A percentile compares a stretch with the other conserved stretches of the same genome.
These are phyloP conservation scores for Lolium rigidum DNA, from an alignment of 176 grass and related monocot genomes.

Conservation along the genomic window DNA sequence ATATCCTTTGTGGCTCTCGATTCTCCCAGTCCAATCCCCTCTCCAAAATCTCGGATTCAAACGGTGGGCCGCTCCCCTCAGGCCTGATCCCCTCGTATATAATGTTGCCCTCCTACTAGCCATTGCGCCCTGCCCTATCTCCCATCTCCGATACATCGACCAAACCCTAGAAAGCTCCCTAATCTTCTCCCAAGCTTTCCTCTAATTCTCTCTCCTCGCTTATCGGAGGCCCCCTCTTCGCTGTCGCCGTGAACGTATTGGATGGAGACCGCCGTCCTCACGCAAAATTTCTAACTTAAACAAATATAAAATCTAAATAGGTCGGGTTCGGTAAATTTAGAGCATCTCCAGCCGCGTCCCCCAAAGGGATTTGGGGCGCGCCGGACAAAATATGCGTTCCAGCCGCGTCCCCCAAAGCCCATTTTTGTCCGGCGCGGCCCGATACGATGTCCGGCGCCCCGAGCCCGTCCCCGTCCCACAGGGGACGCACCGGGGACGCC, in stretches of 20 bases:
- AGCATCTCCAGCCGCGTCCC: too few species aligned
- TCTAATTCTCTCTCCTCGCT: neutral
- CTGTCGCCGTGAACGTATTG: neutral
- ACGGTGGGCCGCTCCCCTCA: slow-evolving; percentile 15
- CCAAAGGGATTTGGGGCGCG: too few species aligned
- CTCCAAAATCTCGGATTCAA: slow-evolving; percentile 17
- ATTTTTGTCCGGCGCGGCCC: too few species aligned
- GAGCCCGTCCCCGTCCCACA: too few species aligned
- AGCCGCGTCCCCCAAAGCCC: too few species aligned
- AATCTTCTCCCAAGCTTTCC: neutral
- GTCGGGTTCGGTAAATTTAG: too few species aligned
- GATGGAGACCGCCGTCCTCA: slow-evolving; percentile 39
- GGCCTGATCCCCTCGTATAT: neutral
- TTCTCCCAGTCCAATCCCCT: neutral
- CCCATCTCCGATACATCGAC: slow-evolving; percentile 1
- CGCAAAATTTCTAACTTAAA: too few species aligned
- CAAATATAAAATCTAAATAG: too few species aligned
- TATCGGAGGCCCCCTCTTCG: neutral
- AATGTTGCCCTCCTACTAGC: slow-evolving; percentile 36
- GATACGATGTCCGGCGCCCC: too few species aligned
- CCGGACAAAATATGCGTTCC: too few species aligned
- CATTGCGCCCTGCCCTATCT: slow-evolving; percentile 37
- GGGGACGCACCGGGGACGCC: too few species aligned
- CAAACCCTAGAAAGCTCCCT: neutral
- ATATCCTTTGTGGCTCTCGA: neutral